Base-by-base conservation (phyloP, 768 basidiomycete genomes). In the Chalciporus pseudorubinellus region DNA sequence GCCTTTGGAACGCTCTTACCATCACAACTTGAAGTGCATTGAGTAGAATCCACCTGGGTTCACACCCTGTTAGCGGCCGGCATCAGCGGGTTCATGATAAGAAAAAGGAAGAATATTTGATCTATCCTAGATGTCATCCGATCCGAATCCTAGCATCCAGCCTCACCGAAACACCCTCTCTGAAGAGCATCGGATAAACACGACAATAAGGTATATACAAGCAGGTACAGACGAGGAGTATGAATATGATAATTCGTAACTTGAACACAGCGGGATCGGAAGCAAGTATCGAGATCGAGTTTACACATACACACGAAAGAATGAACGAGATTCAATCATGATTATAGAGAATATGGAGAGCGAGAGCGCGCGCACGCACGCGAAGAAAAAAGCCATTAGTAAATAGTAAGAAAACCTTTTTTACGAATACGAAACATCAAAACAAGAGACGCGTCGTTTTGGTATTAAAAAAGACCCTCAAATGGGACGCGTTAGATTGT, bases 191-290 rank as follows among this genome's bases (percentile, higher is more conserved):
- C n/a, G n/a, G 64, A 66, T 68, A 70, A 68, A 66, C 63, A 67
- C n/a, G 59, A 61, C 52, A 66, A 67, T 67, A 67, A 68, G 60
- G 67, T 70, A 68, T 70, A 58, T 68, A 68, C 67, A 66, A 58
- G 56, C 68, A 70, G 29, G 63, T 63, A 58, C 60, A 68, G 34
- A 20, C 55, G 45, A 45, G 52, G 47, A 53, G 47, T 52, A 36
- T 3, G 34, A 36, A 36, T 36, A n/a, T 16, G 34, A 34, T 14
- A 36, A 36, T 36, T 36, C n/a, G 34, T 5, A 36, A 34, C n/a
- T n/a, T n/a, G n/a, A n/a, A 4, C 16, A 36, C 34, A 36, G 34
- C 34, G 34, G 34, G 34, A 36, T 36, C 34, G 34, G 34, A 36
- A 36, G 34, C 34, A n/a, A 36, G 34, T 36, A 36, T 36, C 34